Evolutionary conservation across 1,284 basidiomycete species (phyloP).

Genomic region (Cutaneotrichosporon cutaneum): DNA sequence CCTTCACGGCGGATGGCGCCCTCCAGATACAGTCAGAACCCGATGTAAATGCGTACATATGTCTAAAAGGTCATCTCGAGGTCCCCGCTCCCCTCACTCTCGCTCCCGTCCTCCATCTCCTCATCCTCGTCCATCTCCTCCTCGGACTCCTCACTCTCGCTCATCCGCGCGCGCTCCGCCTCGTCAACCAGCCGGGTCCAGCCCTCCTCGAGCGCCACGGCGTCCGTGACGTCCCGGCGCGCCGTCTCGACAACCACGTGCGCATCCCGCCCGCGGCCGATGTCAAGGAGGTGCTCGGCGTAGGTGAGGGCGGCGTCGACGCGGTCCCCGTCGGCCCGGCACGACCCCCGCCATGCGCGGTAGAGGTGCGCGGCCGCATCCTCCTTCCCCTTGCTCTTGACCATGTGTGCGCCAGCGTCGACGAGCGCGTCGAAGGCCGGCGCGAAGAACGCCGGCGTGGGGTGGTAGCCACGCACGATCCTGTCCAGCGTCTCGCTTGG

Average conservation of each 20-base stretch:
- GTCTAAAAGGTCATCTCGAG: conserved; percentile 22
- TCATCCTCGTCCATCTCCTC: conserved; percentile 49
- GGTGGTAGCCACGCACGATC: conserved; percentile 28
- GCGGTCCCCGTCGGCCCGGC: conserved; percentile 20
- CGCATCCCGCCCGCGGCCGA: conserved; percentile 28
- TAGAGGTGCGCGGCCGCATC: conserved; percentile 30
- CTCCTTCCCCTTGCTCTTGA: conserved; percentile 14
- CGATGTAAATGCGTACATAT: conserved; percentile 5
- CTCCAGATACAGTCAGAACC: not conserved
- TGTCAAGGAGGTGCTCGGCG: conserved; percentile 30
- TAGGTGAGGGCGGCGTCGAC: conserved; percentile 32
- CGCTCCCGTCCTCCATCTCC: conserved; percentile 26
- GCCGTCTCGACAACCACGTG: conserved; percentile 35
- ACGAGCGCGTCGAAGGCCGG: conserved; percentile 28
- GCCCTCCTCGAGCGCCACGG: conserved; percentile 24
- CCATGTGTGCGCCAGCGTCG: not conserved
- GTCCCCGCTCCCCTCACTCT: conserved; percentile 20
- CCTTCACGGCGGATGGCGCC: too few species aligned
- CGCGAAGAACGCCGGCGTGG: conserved; percentile 26
- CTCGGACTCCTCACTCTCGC: conserved; percentile 25
- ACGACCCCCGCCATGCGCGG: conserved; percentile 31
- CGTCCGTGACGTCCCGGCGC: conserved; percentile 23
- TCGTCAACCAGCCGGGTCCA: conserved; percentile 27
- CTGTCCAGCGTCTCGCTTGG: conserved; percentile 11
- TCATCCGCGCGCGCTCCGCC: conserved; percentile 12